These are phyloP conservation scores for sorghum (Sorghum bicolor) DNA, from an alignment of 176 grass and related monocot species.

Conservation along the genomic window DNA sequence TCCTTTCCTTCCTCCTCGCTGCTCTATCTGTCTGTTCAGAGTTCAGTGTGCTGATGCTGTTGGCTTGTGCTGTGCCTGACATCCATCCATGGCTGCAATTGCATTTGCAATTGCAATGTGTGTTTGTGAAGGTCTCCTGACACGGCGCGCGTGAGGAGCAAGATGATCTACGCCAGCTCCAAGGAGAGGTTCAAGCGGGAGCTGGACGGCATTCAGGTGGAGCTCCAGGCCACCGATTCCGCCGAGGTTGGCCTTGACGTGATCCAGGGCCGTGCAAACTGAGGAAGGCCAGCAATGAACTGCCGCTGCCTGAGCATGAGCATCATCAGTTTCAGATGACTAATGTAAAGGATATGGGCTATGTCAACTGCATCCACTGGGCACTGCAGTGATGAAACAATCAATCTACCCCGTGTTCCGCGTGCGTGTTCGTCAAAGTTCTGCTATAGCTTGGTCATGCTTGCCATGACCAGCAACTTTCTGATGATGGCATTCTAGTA, in stretches of 20 bases:
- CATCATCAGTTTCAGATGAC: not conserved
- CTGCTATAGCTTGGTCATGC: not conserved
- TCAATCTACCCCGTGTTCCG: not conserved
- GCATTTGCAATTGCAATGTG: not conserved
- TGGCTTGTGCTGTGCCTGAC: not conserved
- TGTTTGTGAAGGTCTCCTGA: slow-evolving; percentile 38
- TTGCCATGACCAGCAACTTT: not conserved
- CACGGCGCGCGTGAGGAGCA: slow-evolving; percentile 40
- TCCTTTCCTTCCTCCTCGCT: too few species aligned
- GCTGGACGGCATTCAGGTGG: slow-evolving; percentile 54
- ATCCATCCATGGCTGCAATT: not conserved
- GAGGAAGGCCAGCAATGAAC: not conserved
- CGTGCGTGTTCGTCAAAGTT: not conserved
- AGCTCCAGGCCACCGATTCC: slow-evolving; percentile 43
- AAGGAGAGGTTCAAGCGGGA: slow-evolving; percentile 64
- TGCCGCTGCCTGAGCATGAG: not conserved
- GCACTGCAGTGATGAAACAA: slow-evolving; percentile 9
- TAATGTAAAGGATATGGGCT: not conserved
- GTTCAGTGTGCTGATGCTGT: too few species aligned
- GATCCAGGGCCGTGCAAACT: slow-evolving; percentile 44
- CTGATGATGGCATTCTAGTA: not conserved
- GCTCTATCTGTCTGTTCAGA: not conserved
- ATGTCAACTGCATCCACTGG: slow-evolving; percentile 4
- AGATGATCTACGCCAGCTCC: slow-evolving; percentile 56
- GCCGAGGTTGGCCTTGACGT: slow-evolving; percentile 42